Percentiles rank a stretch among this genome's conserved stretches.
Conservation (phyloP, 371 early-diverging fungal species). For the Syncephalis plumigaleata region DNA sequence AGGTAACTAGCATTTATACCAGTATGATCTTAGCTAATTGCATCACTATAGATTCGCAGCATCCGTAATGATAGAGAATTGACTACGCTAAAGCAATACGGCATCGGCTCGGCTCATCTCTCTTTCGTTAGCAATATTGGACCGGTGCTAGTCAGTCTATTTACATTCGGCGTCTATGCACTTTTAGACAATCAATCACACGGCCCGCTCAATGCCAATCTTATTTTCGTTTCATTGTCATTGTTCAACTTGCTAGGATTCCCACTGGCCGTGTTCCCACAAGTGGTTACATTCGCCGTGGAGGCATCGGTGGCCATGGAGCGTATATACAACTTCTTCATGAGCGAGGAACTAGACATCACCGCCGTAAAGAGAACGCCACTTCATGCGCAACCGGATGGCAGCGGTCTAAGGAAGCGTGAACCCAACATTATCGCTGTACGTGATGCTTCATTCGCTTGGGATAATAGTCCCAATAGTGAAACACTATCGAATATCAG, state of each 20-base stretch:
- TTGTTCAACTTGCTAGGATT: conserved; percentile 89
- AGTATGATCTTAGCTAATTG: neutral
- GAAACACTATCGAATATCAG: conserved; percentile 42
- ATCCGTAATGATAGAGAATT: conserved; percentile 65
- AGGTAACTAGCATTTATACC: neutral
- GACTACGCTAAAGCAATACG: conserved; percentile 56
- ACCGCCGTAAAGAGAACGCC: conserved; percentile 29
- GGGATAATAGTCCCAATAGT: conserved; percentile 22
- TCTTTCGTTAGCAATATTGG: conserved; percentile 43
- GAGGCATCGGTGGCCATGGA: conserved; percentile 71
- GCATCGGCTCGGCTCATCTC: conserved; percentile 13
- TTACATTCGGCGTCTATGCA: conserved; percentile 70
- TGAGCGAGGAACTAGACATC: conserved; percentile 55
- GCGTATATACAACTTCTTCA: conserved; percentile 63
- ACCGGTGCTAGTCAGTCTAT: conserved; percentile 60
- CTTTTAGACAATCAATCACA: conserved; percentile 15
- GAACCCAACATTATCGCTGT: conserved; percentile 11
- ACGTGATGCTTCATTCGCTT: conserved; percentile 31
- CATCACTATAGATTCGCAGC: conserved; percentile 24
- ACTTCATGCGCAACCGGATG: conserved; percentile 14
- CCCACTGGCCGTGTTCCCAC: conserved; percentile 67
- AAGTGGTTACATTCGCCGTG: conserved; percentile 39
- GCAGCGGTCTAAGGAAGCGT: conserved; percentile 17
- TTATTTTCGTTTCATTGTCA: conserved; percentile 76
- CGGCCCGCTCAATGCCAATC: conserved; percentile 43